A percentile compares a stretch with the other conserved stretches of the same genome.
phyloP scores from a whole-genome alignment of 805 yeast species.

The Scheffersomyces lignosus region DNA sequence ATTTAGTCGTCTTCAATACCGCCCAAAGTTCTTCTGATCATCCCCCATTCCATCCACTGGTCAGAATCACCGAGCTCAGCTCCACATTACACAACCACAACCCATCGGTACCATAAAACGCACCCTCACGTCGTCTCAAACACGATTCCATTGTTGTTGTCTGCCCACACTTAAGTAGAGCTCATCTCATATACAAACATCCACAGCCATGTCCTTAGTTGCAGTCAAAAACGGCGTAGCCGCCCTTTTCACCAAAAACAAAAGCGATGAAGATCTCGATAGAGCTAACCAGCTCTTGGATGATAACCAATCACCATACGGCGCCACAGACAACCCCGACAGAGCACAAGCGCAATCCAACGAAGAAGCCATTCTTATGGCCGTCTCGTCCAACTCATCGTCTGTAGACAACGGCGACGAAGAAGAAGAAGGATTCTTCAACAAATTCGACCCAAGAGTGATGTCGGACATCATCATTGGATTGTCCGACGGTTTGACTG shows the following conservation, averaged over 20 bases:
- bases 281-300: constrained; percentile 32
- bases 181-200: too few species aligned
- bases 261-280: constrained; percentile 31
- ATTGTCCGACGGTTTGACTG: constrained; percentile 91
- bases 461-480: constrained; percentile 94
- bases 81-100: too few species aligned
- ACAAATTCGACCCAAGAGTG: constrained; percentile 80
- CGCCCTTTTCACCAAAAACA: constrained; percentile 20
- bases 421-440: constrained; percentile 40
- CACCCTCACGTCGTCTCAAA: too few species aligned
- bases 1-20: too few species aligned
- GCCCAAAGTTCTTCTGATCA: too few species aligned
- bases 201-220: constrained; percentile 38
- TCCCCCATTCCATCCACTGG: too few species aligned
- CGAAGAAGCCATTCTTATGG: constrained; percentile 36
- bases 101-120: too few species aligned
- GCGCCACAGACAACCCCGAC: constrained; percentile 29
- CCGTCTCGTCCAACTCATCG: constrained; percentile 24
- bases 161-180: too few species aligned
- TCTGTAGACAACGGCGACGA: constrained; percentile 25
- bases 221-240: constrained; percentile 37
- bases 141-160: too few species aligned
- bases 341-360: constrained; percentile 35
- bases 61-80: too few species aligned
- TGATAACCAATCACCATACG: constrained; percentile 37